These are phyloP conservation scores for Dactylellina parvicollis DNA, from an alignment of 2,329 filamentous ascomycete species.

Conservation along the genomic window DNA sequence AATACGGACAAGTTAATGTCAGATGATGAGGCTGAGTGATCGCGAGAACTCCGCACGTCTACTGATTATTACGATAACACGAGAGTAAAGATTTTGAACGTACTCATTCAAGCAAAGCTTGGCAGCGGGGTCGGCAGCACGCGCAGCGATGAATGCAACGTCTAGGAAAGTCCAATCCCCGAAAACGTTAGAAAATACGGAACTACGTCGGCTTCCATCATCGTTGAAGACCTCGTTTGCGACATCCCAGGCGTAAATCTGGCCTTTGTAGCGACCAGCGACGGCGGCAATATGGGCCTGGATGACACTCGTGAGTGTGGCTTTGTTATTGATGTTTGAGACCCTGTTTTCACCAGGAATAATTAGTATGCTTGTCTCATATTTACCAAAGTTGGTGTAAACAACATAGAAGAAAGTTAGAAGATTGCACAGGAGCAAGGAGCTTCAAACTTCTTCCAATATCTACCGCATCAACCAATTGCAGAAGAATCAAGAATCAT, in stretches of 20 bases:
- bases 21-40: neutral
- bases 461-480: too few relatives aligned
- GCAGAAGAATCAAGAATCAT: too few relatives aligned
- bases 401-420: too few relatives aligned
- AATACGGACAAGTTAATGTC: neutral
- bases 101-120: constrained; percentile 32
- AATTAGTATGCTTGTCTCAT: too few relatives aligned
- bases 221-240: constrained; percentile 15
- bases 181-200: constrained; percentile 13
- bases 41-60: too few relatives aligned
- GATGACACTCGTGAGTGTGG: constrained; percentile 67
- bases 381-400: too few relatives aligned
- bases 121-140: constrained; percentile 15
- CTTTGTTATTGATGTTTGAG: constrained; percentile 63
- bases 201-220: neutral
- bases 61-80: too few relatives aligned
- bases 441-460: too few relatives aligned
- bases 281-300: constrained; percentile 70
- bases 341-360: too few relatives aligned
- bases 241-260: constrained; percentile 67
- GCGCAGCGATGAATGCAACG: constrained; percentile 17
- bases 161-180: constrained; percentile 11
- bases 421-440: too few relatives aligned
- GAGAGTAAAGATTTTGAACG: too few relatives aligned
- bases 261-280: constrained; percentile 70